Percentiles rank a stretch among this genome's conserved stretches.
Evolutionary conservation across 768 basidiomycete genomes (phyloP).

Genomic region (Hygrophorus pudorinus): DNA sequence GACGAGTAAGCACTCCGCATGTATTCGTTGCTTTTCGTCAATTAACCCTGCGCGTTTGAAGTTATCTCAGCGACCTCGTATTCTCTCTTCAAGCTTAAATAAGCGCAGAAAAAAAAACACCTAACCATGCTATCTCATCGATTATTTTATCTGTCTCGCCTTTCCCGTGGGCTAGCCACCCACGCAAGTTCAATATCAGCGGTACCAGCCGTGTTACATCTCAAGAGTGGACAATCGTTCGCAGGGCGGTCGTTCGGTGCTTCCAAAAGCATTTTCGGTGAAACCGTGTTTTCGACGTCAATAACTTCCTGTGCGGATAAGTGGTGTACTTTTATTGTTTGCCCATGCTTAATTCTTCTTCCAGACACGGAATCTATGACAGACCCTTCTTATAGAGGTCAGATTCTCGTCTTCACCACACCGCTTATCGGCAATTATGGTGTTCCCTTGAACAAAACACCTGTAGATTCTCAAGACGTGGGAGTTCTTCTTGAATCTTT

Average conservation of each 20-base stretch:
- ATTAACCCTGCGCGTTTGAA: constrained; percentile 24
- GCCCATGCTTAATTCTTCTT: constrained; percentile 8
- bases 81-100: constrained; percentile 54
- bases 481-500: constrained; percentile 86
- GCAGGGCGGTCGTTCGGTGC: constrained; percentile 84
- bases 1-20: constrained; percentile 57
- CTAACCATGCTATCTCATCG: constrained; percentile 50
- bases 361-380: constrained; percentile 99
- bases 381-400: constrained; percentile 95
- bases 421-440: constrained; percentile 99
- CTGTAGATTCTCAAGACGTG: constrained; percentile 64
- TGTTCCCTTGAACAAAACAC: constrained; percentile 73
- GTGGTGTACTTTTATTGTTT: background rate
- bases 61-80: constrained; percentile 87
- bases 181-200: constrained; percentile 39
- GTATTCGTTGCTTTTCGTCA: background rate
- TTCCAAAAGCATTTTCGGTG: constrained; percentile 79
- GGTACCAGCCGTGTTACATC: constrained; percentile 77
- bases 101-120: constrained; percentile 10
- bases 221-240: constrained; percentile 93
- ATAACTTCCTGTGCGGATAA: constrained; percentile 84
- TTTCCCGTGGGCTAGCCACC: constrained; percentile 58
- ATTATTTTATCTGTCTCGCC: constrained; percentile 36
- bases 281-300: constrained; percentile 97
- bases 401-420: constrained; percentile 97